phyloP scores from a whole-genome alignment of 2,329 filamentous ascomycete species.

The Sporothrix pseudoabietina region DNA sequence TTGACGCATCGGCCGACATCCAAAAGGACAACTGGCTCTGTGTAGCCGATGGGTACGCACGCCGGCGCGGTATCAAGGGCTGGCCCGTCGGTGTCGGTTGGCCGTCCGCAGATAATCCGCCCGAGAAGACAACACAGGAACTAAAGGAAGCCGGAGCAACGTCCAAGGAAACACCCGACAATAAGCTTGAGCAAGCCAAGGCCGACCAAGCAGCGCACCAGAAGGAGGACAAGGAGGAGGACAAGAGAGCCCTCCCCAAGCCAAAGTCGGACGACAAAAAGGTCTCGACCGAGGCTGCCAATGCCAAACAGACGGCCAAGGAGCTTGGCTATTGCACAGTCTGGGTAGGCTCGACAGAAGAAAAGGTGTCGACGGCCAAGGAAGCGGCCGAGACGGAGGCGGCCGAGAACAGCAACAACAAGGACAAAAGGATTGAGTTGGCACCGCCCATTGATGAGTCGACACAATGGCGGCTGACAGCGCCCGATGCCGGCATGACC shows the following conservation, averaged over 20 bases:
- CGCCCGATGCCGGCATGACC: slow-evolving; percentile 79
- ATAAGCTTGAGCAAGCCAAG: slow-evolving; percentile 65
- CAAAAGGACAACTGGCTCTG: slow-evolving; percentile 95
- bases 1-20: slow-evolving; percentile 92
- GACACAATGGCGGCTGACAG: slow-evolving; percentile 69
- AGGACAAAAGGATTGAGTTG: background rate
- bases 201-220: slow-evolving; percentile 45
- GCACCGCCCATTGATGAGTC: slow-evolving; percentile 57
- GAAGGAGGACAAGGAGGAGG: slow-evolving; percentile 36
- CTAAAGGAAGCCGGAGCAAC: slow-evolving; percentile 68
- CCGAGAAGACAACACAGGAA: slow-evolving; percentile 63
- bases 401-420: slow-evolving; percentile 43
- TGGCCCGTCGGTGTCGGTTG: slow-evolving; percentile 96
- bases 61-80: slow-evolving; percentile 84
- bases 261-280: slow-evolving; percentile 39
- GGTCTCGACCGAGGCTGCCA: slow-evolving; percentile 46
- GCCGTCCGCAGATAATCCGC: slow-evolving; percentile 66
- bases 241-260: slow-evolving; percentile 24
- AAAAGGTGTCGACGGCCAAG: slow-evolving; percentile 58
- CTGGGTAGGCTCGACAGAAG: slow-evolving; percentile 85
- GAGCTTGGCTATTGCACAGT: slow-evolving; percentile 89
- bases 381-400: slow-evolving; percentile 3
- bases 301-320: slow-evolving; percentile 17
- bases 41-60: slow-evolving; percentile 88
- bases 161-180: slow-evolving; percentile 61